Conservation (phyloP, 345 rosid genomes). For the Gynandropsis gynandra region DNA sequence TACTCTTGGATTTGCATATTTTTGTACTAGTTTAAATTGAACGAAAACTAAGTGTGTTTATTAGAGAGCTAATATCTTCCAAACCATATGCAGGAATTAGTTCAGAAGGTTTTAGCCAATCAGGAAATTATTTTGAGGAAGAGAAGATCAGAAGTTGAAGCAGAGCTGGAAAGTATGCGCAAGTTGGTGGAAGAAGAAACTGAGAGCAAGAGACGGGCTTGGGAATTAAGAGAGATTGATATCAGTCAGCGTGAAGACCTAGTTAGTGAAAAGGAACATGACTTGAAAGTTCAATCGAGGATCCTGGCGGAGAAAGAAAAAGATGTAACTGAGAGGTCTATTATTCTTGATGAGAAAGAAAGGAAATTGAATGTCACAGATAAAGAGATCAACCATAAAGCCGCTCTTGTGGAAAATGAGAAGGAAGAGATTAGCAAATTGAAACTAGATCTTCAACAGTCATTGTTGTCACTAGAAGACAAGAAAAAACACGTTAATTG, state of each 20-base stretch:
- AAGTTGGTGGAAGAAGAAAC: constrained; percentile 77
- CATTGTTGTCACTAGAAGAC: constrained; percentile 58
- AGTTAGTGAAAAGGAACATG: constrained; percentile 69
- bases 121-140: constrained; percentile 54
- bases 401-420: constrained; percentile 43
- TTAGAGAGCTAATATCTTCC: constrained; percentile 1
- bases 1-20: too few species aligned
- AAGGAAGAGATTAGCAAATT: constrained; percentile 47
- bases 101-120: constrained; percentile 48
- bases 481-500: constrained; percentile 51
- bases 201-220: constrained; percentile 79
- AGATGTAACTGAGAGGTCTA: constrained; percentile 49
- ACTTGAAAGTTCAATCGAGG: constrained; percentile 54
- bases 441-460: constrained; percentile 59
- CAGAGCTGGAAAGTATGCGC: constrained; percentile 56
- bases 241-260: constrained; percentile 58
- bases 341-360: constrained; percentile 55
- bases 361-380: constrained; percentile 37
- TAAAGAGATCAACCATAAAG: constrained; percentile 42
- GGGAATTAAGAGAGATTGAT: constrained; percentile 89
- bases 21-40: too few species aligned
- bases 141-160: constrained; percentile 66
- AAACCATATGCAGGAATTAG: constrained; percentile 44
- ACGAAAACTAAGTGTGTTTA: constrained; percentile 1
- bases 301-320: constrained; percentile 60